A percentile compares a stretch with the other conserved stretches of the same genome.
Conservation (phyloP, 345 rosid genomes). For the Erodium maritimum region DNA sequence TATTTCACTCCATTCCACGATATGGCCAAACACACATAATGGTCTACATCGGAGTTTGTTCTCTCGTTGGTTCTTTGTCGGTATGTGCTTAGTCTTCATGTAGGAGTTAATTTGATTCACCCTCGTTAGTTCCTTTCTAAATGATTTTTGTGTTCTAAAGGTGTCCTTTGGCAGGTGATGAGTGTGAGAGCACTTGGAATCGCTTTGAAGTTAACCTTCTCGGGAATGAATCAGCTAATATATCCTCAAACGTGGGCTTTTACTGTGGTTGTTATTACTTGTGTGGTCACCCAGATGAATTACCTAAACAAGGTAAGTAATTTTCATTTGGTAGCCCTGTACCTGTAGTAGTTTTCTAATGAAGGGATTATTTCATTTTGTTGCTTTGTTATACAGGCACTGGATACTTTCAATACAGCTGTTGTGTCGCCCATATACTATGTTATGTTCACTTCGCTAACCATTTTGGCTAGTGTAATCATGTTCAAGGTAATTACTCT, state of each 20-base stretch:
- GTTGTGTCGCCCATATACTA: background rate
- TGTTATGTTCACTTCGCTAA: background rate
- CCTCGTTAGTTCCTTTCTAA: background rate
- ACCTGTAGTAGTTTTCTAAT: too few relatives aligned
- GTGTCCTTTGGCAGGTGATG: constrained; percentile 43
- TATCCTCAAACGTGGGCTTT: constrained; percentile 70
- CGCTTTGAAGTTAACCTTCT: constrained; percentile 60
- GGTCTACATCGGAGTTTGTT: constrained; percentile 90
- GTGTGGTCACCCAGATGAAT: constrained; percentile 64
- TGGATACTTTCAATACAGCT: background rate
- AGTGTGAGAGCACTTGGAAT: constrained; percentile 73
- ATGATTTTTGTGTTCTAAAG: too few relatives aligned
- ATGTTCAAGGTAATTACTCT: background rate
- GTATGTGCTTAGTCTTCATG: constrained; percentile 31
- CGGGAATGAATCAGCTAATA: constrained; percentile 55
- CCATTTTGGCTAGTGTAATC: background rate
- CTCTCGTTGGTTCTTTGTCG: constrained; percentile 93
- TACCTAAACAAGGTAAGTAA: constrained; percentile 53
- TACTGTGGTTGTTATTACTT: constrained; percentile 43
- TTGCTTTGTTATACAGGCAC: background rate
- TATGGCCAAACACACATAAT: constrained; percentile 94
- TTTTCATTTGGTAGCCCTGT: too few relatives aligned
- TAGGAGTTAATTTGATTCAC: background rate
- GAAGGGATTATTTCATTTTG: too few relatives aligned
- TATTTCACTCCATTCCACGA: constrained; percentile 57